phyloP scores from a whole-genome alignment of 495 filamentous ascomycete genomes.

The Xeromyces bisporus region DNA sequence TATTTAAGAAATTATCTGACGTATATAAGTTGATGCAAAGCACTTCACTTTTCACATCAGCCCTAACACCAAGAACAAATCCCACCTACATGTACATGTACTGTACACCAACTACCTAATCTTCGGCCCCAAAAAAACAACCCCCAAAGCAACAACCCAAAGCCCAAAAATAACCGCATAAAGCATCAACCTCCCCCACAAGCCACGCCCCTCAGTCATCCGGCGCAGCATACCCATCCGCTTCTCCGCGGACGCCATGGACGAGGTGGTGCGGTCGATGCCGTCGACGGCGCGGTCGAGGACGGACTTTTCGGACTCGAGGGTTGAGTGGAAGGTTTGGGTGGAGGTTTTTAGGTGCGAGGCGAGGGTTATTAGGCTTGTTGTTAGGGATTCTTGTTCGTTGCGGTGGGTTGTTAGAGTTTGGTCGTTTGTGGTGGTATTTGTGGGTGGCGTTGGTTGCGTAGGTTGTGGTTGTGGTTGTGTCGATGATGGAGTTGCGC shows the following conservation, averaged over 20 bases:
- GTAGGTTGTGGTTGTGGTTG: conserved; percentile 5
- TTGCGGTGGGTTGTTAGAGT: conserved; percentile 54
- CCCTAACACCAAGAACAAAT: too few species aligned
- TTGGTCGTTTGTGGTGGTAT: conserved; percentile 37
- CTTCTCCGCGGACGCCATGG: conserved; percentile 56
- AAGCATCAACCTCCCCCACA: conserved; percentile 70
- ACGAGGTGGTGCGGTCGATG: conserved; percentile 54
- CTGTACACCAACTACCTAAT: conserved; percentile 40
- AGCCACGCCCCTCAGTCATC: conserved; percentile 74
- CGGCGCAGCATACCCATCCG: conserved; percentile 55
- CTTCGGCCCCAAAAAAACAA: conserved; percentile 74
- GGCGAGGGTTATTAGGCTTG: conserved; percentile 62
- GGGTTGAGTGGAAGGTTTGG: conserved; percentile 45
- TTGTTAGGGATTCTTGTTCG: conserved; percentile 75
- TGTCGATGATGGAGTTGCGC: conserved; percentile 3
- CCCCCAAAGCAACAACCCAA: conserved; percentile 52
- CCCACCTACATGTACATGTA: too few species aligned
- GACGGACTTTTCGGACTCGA: conserved; percentile 57
- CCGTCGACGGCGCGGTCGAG: conserved; percentile 53
- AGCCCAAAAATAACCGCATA: conserved; percentile 70
- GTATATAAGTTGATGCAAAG: too few species aligned
- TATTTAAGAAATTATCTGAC: too few species aligned
- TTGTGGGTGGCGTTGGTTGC: conserved; percentile 6
- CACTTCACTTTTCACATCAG: too few species aligned
- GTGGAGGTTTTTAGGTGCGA: conserved; percentile 59